These are phyloP conservation scores for Chondrus crispus DNA, from an alignment of 23 red algal genomes.

Conservation along the genomic window DNA sequence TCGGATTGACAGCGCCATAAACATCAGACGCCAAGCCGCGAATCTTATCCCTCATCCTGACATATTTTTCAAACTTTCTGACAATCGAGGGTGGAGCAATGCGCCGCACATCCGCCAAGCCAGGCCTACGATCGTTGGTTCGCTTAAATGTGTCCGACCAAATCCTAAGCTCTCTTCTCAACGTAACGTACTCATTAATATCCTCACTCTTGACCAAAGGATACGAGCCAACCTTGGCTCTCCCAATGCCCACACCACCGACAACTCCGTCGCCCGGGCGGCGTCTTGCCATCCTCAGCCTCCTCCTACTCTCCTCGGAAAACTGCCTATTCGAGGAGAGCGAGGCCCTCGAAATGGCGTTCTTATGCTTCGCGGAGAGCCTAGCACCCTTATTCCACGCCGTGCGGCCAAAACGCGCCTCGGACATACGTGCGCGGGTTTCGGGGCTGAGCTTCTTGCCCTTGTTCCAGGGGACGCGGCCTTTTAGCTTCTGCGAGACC, in stretches of 20 bases:
- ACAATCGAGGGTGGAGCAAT: constrained; percentile 53
- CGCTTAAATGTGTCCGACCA: constrained; percentile 77
- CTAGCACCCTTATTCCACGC: constrained; percentile 86
- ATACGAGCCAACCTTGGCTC: not conserved
- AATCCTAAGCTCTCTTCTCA: constrained; percentile 70
- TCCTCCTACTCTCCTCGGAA: constrained; percentile 44
- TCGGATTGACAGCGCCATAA: constrained; percentile 63
- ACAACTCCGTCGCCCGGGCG: constrained; percentile 53
- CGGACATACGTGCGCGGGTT: constrained; percentile 80
- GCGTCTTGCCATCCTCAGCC: constrained; percentile 68
- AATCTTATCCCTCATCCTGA: constrained; percentile 69
- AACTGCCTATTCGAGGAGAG: not conserved
- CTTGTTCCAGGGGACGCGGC: constrained; percentile 85
- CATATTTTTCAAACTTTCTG: constrained; percentile 91
- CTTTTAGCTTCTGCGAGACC: constrained; percentile 56
- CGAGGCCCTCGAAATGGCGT: constrained; percentile 35
- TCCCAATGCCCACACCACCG: not conserved
- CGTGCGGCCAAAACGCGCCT: constrained; percentile 35
- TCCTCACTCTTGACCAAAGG: constrained; percentile 58
- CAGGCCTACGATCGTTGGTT: constrained; percentile 65
- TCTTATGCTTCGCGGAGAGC: constrained; percentile 51
- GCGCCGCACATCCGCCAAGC: constrained; percentile 79
- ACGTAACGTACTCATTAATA: constrained; percentile 81
- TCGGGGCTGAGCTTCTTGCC: constrained; percentile 88
- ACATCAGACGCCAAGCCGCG: constrained; percentile 90